Evolutionary conservation across 306 rosid species (phyloP).

Genomic region (Malus sylvestris): DNA sequence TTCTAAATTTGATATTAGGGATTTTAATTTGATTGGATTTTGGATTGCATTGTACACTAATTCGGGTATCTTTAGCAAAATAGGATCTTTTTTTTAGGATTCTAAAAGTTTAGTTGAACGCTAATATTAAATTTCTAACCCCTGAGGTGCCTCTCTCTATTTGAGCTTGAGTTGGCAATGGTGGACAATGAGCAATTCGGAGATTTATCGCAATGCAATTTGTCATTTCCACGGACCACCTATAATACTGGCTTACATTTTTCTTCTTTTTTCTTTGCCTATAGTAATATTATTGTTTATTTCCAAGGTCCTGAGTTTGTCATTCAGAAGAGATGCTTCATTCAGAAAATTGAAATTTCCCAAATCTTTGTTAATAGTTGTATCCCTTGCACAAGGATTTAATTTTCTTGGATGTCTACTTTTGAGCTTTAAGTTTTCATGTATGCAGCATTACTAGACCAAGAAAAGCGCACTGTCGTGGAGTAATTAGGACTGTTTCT

Average conservation of each 20-base stretch:
- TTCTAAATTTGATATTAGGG: too few relatives aligned
- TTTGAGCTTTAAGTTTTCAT: neutral
- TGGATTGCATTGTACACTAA: too few relatives aligned
- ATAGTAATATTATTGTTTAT: neutral
- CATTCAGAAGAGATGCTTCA: neutral
- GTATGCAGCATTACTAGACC: too few relatives aligned
- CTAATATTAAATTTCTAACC: neutral
- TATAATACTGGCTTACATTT: neutral
- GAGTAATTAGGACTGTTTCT: too few relatives aligned
- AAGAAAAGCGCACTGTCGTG: too few relatives aligned
- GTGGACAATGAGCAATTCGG: neutral
- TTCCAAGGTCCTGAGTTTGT: neutral
- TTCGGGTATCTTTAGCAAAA: too few relatives aligned
- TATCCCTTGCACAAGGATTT: neutral
- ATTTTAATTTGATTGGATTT: too few relatives aligned
- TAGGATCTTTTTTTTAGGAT: too few relatives aligned
- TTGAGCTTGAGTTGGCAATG: neutral
- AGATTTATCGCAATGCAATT: neutral
- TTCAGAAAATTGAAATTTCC: neutral
- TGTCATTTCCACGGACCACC: neutral
- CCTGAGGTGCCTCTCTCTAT: neutral
- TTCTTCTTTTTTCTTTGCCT: neutral
- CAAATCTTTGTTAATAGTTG: neutral
- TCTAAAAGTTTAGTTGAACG: too few relatives aligned
- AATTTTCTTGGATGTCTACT: neutral